Percentiles rank a stretch among this genome's conserved stretches.
These are phyloP conservation scores for Alternaria sp. DNA, from an alignment of 2,329 filamentous ascomycete species.

Conservation along the genomic window DNA sequence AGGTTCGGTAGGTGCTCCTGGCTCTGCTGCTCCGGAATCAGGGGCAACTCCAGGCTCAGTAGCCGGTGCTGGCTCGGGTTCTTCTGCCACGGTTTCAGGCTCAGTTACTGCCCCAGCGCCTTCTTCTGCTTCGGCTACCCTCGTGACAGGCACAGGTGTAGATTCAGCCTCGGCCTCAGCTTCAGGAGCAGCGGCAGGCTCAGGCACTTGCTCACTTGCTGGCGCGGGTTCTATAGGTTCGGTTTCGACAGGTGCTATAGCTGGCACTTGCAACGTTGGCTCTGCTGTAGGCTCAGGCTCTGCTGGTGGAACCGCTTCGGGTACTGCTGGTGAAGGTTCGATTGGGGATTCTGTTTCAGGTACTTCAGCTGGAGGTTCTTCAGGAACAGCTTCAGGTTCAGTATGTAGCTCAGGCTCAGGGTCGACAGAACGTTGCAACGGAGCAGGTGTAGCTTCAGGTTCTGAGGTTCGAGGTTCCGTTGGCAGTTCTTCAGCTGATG, in stretches of 20 bases:
- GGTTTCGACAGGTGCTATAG: conserved; percentile 4
- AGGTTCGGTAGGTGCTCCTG: background rate
- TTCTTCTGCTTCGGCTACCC: background rate
- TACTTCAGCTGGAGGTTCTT: background rate
- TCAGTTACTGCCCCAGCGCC: background rate
- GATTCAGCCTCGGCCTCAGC: background rate
- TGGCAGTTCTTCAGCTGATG: background rate
- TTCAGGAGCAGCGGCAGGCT: background rate
- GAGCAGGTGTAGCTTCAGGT: background rate
- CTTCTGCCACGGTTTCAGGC: background rate
- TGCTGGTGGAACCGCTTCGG: background rate
- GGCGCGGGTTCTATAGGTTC: conserved; percentile 4
- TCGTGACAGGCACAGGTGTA: background rate
- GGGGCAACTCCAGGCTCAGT: background rate
- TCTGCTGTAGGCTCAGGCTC: conserved; percentile 4
- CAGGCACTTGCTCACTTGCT: background rate
- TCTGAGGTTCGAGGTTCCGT: background rate
- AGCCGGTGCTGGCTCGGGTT: background rate
- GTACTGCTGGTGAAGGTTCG: background rate
- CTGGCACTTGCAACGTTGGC: conserved; percentile 7
- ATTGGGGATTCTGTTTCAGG: background rate
- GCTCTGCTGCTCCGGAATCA: background rate
- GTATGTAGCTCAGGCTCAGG: background rate
- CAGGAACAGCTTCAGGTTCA: background rate
- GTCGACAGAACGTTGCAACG: background rate